Base-by-base conservation (phyloP, 139 green algal genomes). In the Klebsormidium nitens region DNA sequence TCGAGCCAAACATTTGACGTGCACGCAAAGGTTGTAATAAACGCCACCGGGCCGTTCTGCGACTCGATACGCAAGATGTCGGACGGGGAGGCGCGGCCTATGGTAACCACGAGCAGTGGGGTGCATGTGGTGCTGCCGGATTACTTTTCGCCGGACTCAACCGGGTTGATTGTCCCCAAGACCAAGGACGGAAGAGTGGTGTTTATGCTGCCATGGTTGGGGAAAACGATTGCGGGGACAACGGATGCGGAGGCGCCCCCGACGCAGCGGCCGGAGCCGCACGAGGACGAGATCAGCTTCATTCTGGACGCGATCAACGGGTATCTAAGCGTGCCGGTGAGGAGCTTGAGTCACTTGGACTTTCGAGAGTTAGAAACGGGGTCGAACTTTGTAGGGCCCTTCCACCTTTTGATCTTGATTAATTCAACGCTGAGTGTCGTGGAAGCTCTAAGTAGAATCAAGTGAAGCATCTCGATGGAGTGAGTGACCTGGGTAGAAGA, bases 131-230 rank as follows among this genome's bases (percentile, higher is more conserved):
- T 91, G 3, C 87, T 99, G 69, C 94, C 94, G 8, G 87, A 90
- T 56, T 98, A 92, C 74, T 98, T 19, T 88, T 82, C 31, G 85
- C 87, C 1, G 61, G 82, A 35, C 28, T 39, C 72, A 28, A 78
- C 87, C 4, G 94, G 94, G 36, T 85, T 99, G 70, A 97, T 99
- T 65, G 88, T 99, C 35, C 94, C 94, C 56, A 97, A 97, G 77
- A 98, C 93, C 55, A 93, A 73, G 81, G 94, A 99, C 69, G 94
- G 94, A 0, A 81, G 94, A 2, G 90, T 99, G 36, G 83, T 98
- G 56, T 99, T 97, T 82, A 88, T 99, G 88, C 82, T 99, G 50
- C 94, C 91, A 5, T 85, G 79, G 79, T 40, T 74, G 39, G 74
- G 69, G 47, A 39, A 81, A 32, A 88, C 91, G 34, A 95, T 98